Percentiles rank a stretch among this genome's conserved stretches.
These are phyloP conservation scores for Gracilaria domingensis DNA, from an alignment of 23 red algal species.

Conservation along the genomic window DNA sequence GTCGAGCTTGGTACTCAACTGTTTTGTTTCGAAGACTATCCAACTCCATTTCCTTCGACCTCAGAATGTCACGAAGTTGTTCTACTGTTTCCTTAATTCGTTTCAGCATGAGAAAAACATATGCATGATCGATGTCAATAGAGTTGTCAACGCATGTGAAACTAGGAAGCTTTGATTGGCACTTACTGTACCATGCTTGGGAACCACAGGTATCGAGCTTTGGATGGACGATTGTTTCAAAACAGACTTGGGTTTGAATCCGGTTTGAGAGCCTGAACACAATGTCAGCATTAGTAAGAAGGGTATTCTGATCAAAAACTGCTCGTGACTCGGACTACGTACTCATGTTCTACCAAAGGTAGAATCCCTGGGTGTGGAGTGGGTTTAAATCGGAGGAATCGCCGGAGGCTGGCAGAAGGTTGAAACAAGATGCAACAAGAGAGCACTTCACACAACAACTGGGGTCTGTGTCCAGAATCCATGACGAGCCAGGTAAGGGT, in stretches of 20 bases:
- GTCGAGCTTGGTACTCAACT: constrained; percentile 28
- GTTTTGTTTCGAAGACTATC: constrained; percentile 21
- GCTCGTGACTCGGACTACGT: not conserved
- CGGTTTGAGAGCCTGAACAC: not conserved
- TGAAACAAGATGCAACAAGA: no score
- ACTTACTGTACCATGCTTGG: constrained; percentile 40
- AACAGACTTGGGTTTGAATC: constrained; percentile 38
- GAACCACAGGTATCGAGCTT: constrained; percentile 8
- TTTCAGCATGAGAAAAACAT: not conserved
- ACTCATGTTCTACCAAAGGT: constrained; percentile 21
- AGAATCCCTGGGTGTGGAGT: no score
- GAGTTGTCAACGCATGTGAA: not conserved
- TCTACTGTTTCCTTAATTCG: constrained; percentile 18
- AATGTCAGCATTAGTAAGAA: constrained; percentile 4
- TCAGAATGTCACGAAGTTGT: constrained; percentile 20
- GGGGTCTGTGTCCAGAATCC: no score
- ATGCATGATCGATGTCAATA: not conserved
- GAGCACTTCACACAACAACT: no score
- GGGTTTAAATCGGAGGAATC: not conserved
- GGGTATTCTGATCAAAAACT: not conserved
- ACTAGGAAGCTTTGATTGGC: not conserved
- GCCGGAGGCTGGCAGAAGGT: not conserved
- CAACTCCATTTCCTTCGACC: constrained; percentile 30
- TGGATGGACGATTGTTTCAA: not conserved
- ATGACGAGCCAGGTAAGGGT: no score